Conservation (phyloP, 1,284 basidiomycete genomes). For the Entoloma clypeatum region DNA sequence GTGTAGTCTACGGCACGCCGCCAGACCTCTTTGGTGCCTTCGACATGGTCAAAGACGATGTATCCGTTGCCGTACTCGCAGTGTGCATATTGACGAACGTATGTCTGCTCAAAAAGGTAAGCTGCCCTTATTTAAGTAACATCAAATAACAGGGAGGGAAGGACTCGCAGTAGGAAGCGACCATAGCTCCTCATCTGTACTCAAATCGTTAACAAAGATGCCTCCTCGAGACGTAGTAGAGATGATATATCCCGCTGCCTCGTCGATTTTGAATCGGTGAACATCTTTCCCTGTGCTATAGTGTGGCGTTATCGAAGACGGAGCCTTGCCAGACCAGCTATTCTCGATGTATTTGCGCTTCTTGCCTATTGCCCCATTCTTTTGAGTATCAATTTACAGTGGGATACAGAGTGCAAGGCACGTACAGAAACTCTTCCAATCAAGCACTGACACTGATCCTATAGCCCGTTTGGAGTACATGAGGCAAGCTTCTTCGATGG, state of each 20-base stretch:
- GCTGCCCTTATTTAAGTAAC: background rate
- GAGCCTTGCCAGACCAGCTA: constrained; percentile 53
- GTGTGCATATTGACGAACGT: constrained; percentile 59
- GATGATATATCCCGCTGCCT: constrained; percentile 52
- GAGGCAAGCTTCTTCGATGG: constrained; percentile 30
- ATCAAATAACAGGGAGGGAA: background rate
- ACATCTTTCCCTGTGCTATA: constrained; percentile 36
- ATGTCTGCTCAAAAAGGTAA: constrained; percentile 36
- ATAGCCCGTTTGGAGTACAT: constrained; percentile 30
- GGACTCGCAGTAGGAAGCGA: constrained; percentile 42
- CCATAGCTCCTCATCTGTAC: constrained; percentile 51
- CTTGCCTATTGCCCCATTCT: constrained; percentile 40
- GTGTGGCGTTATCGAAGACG: constrained; percentile 35
- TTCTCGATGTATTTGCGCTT: constrained; percentile 42
- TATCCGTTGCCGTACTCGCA: constrained; percentile 72
- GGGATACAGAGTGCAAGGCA: constrained; percentile 12
- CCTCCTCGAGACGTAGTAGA: constrained; percentile 54
- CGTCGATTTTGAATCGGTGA: constrained; percentile 74
- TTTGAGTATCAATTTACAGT: constrained; percentile 2
- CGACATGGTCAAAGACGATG: constrained; percentile 61
- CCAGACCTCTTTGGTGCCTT: constrained; percentile 67
- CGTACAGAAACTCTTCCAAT: constrained; percentile 63
- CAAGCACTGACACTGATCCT: constrained; percentile 26
- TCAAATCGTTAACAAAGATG: constrained; percentile 50
- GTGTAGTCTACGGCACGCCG: constrained; percentile 32